Base-by-base conservation (phyloP, 331 rosid genomes). In the Acacia pycnantha region DNA sequence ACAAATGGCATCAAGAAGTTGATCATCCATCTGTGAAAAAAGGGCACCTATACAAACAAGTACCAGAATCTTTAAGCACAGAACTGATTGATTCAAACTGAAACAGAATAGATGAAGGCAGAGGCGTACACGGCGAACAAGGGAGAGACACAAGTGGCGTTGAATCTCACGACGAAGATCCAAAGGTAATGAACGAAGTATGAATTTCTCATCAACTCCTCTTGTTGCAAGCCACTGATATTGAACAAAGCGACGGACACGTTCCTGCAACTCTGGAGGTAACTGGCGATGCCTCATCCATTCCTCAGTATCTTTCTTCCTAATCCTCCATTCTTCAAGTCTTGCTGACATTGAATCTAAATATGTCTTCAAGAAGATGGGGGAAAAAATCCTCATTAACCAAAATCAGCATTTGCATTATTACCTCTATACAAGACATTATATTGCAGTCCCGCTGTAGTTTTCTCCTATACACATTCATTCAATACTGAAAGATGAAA, bases 241-340 rank as follows among this genome's bases (percentile, higher is more conserved):
- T 71, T 92, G 97, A 82, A 91, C 95, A 53, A 90, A 95, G 73
- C 93, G 87, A 21, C 91, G 93, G 31, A 93, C 90, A n/a, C 99
- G 98, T 64, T 84, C 91, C 68, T 89, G 92, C 89, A 95, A 77
- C 48, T 85, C 89, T 8, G 37, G 89, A 54, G 98, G 98, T 84
- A 93, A 87, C 81, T 89, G 98, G 35, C 98, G 96, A 78, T 89
- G 97, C 85, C 97, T 91, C 99, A 93, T 95, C 99, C 99, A 95
- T 82, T 95, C 97, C 83, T 95, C 98, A 0, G 97, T 93, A 33
- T 95, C 99, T 82, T 84, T 89, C 82, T 92, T 89, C 83, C 89
- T 85, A 47, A 95, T 79, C 92, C 98, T 92, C 97, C 98, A 93
- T 82, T 93, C 98, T 84, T 95, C 98, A 21, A 95, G 85, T 78